Percentiles rank a stretch among this genome's conserved stretches.
Conservation (phyloP, 2,329 filamentous ascomycete genomes). For the Coniochaeta prunicola region DNA sequence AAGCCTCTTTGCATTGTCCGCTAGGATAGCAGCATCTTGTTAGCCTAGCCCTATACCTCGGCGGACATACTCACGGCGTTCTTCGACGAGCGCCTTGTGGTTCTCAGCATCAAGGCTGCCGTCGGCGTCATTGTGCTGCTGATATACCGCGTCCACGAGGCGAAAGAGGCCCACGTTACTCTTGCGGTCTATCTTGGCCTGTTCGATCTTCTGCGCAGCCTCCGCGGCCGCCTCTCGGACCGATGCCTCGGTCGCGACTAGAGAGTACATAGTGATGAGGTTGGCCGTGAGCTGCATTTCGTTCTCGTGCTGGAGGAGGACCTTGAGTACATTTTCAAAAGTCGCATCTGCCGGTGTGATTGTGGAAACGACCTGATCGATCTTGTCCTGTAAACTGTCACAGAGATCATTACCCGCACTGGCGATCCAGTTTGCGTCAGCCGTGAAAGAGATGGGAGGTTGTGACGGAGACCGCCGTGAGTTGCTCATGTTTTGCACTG, state of each 20-base stretch:
- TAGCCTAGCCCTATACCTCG: slow-evolving; percentile 59
- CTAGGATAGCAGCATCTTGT: background rate
- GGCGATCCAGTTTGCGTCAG: background rate
- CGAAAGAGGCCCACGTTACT: background rate
- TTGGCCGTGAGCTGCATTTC: background rate
- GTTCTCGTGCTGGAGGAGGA: background rate
- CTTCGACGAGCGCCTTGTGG: slow-evolving; percentile 66
- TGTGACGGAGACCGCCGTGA: too few relatives aligned
- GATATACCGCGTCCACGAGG: background rate
- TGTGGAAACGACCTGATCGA: background rate
- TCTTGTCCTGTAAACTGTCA: background rate
- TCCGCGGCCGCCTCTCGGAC: background rate
- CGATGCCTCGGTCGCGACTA: background rate
- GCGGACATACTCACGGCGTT: slow-evolving; percentile 67
- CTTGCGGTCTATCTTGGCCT: background rate
- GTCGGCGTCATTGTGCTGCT: background rate
- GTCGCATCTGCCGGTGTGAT: background rate
- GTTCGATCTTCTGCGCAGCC: background rate
- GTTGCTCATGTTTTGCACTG: too few relatives aligned
- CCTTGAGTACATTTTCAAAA: background rate
- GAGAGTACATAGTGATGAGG: background rate
- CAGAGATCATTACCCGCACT: background rate
- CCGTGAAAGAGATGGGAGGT: background rate
- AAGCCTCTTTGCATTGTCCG: too few relatives aligned
- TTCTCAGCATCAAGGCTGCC: slow-evolving; percentile 51